phyloP scores from a whole-genome alignment of 257 asterid species.

The Coffea canephora region DNA sequence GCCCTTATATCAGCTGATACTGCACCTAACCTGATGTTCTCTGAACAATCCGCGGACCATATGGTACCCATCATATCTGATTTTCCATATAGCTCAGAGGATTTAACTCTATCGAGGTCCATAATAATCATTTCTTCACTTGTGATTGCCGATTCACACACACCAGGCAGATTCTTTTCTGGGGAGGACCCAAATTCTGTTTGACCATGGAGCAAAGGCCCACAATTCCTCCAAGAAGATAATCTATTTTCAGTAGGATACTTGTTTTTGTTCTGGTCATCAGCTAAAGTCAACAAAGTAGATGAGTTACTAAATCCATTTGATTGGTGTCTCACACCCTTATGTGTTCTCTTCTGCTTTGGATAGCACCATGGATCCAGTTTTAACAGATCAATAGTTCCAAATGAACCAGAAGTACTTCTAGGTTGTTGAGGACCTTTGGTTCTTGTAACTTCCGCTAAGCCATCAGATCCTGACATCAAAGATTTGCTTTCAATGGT shows the following conservation, averaged over 20 bases:
- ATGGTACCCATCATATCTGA: conserved; percentile 22
- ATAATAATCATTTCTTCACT: conserved; percentile 15
- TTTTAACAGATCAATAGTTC: conserved; percentile 19
- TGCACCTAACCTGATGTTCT: conserved; percentile 24
- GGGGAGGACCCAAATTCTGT: conserved; percentile 22
- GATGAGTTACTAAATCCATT: conserved; percentile 29
- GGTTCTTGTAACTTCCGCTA: conserved; percentile 24
- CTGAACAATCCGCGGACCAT: conserved; percentile 23
- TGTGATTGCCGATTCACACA: conserved; percentile 21
- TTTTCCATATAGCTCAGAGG: conserved; percentile 25
- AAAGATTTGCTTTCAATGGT: conserved; percentile 21
- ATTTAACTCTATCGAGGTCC: conserved; percentile 27
- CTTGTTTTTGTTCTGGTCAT: conserved; percentile 30
- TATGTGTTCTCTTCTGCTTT: conserved; percentile 52
- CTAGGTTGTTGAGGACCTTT: conserved; percentile 22
- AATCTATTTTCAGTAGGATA: conserved; percentile 26
- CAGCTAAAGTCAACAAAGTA: conserved; percentile 17
- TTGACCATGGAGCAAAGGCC: conserved; percentile 37
- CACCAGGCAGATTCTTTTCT: conserved; percentile 23
- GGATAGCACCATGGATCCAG: conserved; percentile 46
- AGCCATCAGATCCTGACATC: conserved; percentile 25
- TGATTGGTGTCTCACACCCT: conserved; percentile 20
- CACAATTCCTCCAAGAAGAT: conserved; percentile 24
- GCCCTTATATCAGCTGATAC: conserved; percentile 23
- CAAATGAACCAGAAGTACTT: conserved; percentile 20